These are phyloP conservation scores for Triglochin maritima DNA, from an alignment of 106 monocot species.

Conservation along the genomic window DNA sequence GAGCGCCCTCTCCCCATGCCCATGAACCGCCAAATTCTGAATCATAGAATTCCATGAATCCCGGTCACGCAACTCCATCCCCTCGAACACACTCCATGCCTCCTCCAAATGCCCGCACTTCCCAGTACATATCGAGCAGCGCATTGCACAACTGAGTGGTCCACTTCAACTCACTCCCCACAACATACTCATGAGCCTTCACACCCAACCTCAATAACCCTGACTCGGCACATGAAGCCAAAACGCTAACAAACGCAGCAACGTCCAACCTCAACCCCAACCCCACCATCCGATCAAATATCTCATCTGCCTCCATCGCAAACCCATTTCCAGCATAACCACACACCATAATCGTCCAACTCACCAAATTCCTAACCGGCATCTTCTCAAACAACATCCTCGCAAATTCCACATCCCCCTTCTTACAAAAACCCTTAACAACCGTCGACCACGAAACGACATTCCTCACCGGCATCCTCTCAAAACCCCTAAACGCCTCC, in stretches of 20 bases:
- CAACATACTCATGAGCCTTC: conserved; percentile 38
- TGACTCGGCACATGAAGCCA: conserved; percentile 64
- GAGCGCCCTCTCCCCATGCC: conserved; percentile 51
- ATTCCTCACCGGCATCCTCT: conserved; percentile 49
- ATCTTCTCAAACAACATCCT: conserved; percentile 65
- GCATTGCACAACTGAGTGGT: conserved; percentile 55
- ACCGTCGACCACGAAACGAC: conserved; percentile 78
- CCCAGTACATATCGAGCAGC: conserved; percentile 61
- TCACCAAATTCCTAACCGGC: conserved; percentile 59
- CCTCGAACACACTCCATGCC: conserved; percentile 44
- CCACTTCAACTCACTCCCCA: conserved; percentile 15
- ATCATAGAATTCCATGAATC: conserved; percentile 86
- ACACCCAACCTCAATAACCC: conserved; percentile 52
- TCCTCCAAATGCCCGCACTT: conserved; percentile 57
- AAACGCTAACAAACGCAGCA: conserved; percentile 41
- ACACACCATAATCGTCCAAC: conserved; percentile 78
- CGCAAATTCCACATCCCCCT: conserved; percentile 67
- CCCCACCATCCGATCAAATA: conserved; percentile 51
- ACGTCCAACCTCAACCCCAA: conserved; percentile 33
- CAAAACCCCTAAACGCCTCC: conserved; percentile 52
- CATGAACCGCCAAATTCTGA: conserved; percentile 60
- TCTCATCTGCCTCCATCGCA: conserved; percentile 28
- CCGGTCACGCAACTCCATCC: conserved; percentile 27
- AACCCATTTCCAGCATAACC: conserved; percentile 60
- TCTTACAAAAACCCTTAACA: conserved; percentile 50